phyloP scores from a whole-genome alignment of 805 yeast genomes.

The Candida hungchunana region DNA sequence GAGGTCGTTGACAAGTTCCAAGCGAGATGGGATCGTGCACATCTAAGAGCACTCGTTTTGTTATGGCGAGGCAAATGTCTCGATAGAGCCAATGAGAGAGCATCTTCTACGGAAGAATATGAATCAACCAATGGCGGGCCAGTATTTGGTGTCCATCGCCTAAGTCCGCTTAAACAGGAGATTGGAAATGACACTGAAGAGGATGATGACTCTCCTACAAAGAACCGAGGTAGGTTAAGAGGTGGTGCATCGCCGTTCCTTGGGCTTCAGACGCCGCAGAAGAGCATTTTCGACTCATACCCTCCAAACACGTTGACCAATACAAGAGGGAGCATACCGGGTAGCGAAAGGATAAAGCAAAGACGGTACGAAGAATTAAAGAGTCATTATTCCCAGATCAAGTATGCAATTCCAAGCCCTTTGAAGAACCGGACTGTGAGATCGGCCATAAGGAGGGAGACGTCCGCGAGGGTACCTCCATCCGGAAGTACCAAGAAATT shows the following conservation, averaged over 20 bases:
- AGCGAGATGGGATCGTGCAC: constrained; percentile 38
- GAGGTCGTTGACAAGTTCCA: constrained; percentile 31
- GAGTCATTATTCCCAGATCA: constrained; percentile 31
- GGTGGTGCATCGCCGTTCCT: constrained; percentile 8
- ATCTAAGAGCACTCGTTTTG: constrained; percentile 31
- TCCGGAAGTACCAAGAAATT: constrained; percentile 10
- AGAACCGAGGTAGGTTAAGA: constrained; percentile 2
- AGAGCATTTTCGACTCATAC: constrained; percentile 7
- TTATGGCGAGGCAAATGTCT: constrained; percentile 30
- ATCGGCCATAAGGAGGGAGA: too few relatives aligned
- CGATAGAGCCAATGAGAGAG: constrained; percentile 1
- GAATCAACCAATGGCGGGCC: background rate
- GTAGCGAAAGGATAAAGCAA: constrained; percentile 33
- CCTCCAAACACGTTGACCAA: background rate
- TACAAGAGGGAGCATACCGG: constrained; percentile 29
- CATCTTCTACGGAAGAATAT: background rate
- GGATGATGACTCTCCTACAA: constrained; percentile 25
- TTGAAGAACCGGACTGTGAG: constrained; percentile 8
- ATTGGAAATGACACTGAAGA: constrained; percentile 10
- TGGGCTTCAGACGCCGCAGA: constrained; percentile 22
- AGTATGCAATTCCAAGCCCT: constrained; percentile 37
- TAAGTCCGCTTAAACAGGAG: background rate
- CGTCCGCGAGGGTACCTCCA: background rate
- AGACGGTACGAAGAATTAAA: constrained; percentile 34
- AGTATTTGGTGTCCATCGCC: too few relatives aligned